phyloP scores from a whole-genome alignment of 352 stramenopile genomes.

The Labyrinthula sp. region DNA sequence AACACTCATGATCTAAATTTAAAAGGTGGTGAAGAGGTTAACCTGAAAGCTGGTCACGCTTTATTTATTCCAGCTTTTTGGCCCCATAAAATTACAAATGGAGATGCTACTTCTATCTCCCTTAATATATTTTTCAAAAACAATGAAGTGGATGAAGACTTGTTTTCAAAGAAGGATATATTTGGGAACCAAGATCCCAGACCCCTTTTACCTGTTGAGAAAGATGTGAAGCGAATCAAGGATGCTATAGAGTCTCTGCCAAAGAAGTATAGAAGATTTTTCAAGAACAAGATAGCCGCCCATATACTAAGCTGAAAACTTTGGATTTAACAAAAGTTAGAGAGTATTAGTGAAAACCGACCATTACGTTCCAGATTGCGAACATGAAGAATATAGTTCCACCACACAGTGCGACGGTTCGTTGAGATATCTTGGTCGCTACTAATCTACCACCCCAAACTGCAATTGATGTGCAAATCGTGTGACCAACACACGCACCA shows the following conservation, averaged over 20 bases:
- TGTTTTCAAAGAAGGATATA: conserved; percentile 18
- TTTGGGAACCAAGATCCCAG: conserved; percentile 21
- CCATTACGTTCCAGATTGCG: conserved; percentile 77
- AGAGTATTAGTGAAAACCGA: conserved; percentile 43
- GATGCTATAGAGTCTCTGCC: conserved; percentile 4
- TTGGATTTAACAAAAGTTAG: background rate
- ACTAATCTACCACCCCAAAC: conserved; percentile 89
- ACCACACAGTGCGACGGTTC: conserved; percentile 80
- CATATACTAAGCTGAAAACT: background rate
- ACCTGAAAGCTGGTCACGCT: conserved; percentile 16
- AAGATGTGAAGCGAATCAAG: conserved; percentile 2
- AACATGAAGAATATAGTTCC: conserved; percentile 88
- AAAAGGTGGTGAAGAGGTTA: conserved; percentile 1
- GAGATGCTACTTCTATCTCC: conserved; percentile 8
- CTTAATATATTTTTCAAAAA: conserved; percentile 21
- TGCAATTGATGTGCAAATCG: conserved; percentile 87
- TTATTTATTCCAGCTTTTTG: conserved; percentile 23
- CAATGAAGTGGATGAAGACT: background rate
- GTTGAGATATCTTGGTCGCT: conserved; percentile 85
- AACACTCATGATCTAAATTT: too few species aligned
- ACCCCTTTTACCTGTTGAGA: conserved; percentile 3
- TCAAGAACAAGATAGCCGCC: background rate
- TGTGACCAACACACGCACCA: conserved; percentile 82
- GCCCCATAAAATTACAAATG: conserved; percentile 14
- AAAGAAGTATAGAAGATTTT: background rate